These are phyloP conservation scores for Epichloe elymi DNA, from an alignment of 2,329 filamentous ascomycete genomes.

Conservation along the genomic window DNA sequence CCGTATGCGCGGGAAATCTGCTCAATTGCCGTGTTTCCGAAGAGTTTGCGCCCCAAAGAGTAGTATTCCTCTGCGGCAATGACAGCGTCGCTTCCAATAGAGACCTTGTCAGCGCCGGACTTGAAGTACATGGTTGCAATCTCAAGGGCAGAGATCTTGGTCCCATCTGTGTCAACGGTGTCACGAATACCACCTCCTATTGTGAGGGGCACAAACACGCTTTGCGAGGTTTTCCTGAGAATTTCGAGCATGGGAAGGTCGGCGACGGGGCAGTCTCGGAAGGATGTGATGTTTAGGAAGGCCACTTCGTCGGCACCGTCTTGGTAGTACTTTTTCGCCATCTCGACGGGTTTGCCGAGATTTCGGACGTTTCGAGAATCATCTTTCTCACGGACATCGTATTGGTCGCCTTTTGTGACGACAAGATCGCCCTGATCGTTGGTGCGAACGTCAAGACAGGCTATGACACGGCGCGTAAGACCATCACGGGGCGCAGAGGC, in stretches of 20 bases:
- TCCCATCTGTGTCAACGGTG: constrained; percentile 78
- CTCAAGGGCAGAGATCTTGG: constrained; percentile 74
- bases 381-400: constrained; percentile 88
- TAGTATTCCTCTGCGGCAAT: constrained; percentile 87
- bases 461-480: constrained; percentile 85
- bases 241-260: constrained; percentile 96
- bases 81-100: constrained; percentile 90
- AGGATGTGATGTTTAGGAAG: constrained; percentile 96
- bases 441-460: constrained; percentile 86
- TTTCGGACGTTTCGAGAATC: constrained; percentile 61
- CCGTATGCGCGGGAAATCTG: constrained; percentile 89
- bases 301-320: constrained; percentile 95
- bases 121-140: constrained; percentile 97
- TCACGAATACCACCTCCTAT: constrained; percentile 93
- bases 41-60: constrained; percentile 51
- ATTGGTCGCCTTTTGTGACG: constrained; percentile 96
- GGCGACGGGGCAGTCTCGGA: constrained; percentile 84
- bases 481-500: constrained; percentile 38
- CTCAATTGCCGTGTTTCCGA: constrained; percentile 83
- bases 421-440: constrained; percentile 93
- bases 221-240: constrained; percentile 69
- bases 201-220: constrained; percentile 91
- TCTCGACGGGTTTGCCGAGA: constrained; percentile 89
- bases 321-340: constrained; percentile 88
- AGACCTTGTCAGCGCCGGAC: constrained; percentile 93